These are phyloP conservation scores for Eucalyptus erythrocorys DNA, from an alignment of 345 rosid species.

Conservation along the genomic window DNA sequence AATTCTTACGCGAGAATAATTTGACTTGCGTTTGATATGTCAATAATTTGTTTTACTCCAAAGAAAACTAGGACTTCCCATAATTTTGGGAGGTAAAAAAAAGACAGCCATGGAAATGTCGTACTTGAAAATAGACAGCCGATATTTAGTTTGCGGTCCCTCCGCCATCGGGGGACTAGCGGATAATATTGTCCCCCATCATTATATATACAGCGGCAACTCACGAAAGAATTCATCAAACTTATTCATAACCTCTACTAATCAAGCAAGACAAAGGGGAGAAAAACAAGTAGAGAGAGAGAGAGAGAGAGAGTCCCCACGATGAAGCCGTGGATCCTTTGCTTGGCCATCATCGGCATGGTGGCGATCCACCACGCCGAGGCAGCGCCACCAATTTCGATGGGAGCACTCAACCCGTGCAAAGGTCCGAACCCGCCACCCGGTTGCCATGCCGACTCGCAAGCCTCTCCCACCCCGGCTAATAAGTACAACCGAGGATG, in stretches of 20 bases:
- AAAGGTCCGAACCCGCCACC: background rate
- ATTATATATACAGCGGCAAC: too few species aligned
- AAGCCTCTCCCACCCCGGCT: background rate
- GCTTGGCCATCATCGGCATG: background rate
- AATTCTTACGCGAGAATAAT: background rate
- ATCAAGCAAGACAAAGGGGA: too few species aligned
- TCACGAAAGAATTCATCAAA: too few species aligned
- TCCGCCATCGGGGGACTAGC: background rate
- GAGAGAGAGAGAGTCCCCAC: too few species aligned
- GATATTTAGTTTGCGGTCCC: background rate
- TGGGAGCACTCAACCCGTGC: background rate
- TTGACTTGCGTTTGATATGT: background rate
- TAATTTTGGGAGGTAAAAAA: fast-evolving
- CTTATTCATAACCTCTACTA: too few species aligned
- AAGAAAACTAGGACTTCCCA: background rate
- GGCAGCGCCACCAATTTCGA: background rate
- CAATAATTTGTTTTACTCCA: background rate
- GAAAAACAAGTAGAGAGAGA: too few species aligned
- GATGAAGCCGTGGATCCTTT: background rate
- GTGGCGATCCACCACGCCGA: background rate
- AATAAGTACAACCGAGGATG: background rate
- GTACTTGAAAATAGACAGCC: background rate
- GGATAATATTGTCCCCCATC: background rate
- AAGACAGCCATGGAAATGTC: background rate
- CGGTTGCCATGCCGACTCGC: background rate